Percentiles rank a stretch among this genome's conserved stretches.
Conservation (phyloP, 2,329 filamentous ascomycete genomes). For the Botrytis sinoallii region DNA sequence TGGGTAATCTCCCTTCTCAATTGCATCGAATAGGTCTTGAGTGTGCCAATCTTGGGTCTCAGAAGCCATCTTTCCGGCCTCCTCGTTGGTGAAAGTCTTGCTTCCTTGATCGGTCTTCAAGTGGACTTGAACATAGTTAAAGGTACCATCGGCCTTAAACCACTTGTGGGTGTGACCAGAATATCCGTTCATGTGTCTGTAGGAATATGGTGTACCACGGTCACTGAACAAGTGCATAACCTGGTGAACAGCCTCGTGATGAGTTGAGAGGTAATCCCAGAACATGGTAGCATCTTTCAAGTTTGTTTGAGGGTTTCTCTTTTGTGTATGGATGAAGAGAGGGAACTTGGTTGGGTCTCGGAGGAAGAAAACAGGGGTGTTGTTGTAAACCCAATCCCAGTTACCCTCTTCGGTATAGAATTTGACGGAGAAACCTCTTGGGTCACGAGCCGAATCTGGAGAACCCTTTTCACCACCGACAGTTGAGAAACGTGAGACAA, state of each 20-base stretch:
- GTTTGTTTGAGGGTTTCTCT: conserved; percentile 70
- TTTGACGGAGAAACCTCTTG: conserved; percentile 66
- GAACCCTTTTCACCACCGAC: conserved; percentile 68
- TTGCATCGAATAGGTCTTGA: conserved; percentile 62
- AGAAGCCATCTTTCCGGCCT: conserved; percentile 52
- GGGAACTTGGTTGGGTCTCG: conserved; percentile 73
- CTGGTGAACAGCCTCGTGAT: conserved; percentile 62
- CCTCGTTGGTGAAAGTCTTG: conserved; percentile 56
- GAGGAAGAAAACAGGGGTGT: conserved; percentile 75
- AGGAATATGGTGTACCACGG: conserved; percentile 62
- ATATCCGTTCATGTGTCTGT: conserved; percentile 66
- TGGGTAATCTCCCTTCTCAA: conserved; percentile 57
- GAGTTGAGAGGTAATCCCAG: conserved; percentile 51
- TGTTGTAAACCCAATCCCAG: conserved; percentile 73
- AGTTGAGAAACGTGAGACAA: conserved; percentile 67
- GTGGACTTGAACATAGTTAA: conserved; percentile 65
- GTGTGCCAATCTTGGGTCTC: conserved; percentile 62
- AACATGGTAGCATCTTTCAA: conserved; percentile 57
- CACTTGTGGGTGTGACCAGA: conserved; percentile 66
- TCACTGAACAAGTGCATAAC: conserved; percentile 66
- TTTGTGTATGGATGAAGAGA: conserved; percentile 74
- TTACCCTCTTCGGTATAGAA: conserved; percentile 69
- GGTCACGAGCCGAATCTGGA: conserved; percentile 64
- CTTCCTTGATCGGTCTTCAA: conserved; percentile 60
- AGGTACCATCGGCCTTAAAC: conserved; percentile 62